These are phyloP conservation scores for Hypholoma fasciculare DNA, from an alignment of 768 basidiomycete species.

Conservation along the genomic window DNA sequence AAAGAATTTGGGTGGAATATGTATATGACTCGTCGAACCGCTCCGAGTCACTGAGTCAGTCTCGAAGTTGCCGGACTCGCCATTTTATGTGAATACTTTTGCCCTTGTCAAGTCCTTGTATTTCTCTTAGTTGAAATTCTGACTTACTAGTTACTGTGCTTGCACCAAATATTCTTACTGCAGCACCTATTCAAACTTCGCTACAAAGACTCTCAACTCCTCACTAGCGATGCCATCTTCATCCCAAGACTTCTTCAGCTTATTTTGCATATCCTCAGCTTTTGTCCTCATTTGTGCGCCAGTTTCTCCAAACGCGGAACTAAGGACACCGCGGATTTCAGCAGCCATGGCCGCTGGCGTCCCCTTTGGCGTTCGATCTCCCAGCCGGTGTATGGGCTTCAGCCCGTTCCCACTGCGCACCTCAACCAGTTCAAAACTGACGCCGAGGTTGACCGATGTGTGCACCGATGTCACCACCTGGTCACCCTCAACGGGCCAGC, in stretches of 20 bases:
- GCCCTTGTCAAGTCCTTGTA: no score
- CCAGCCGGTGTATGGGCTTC: constrained; percentile 8
- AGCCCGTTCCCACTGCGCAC: constrained; percentile 14
- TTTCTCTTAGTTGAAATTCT: no score
- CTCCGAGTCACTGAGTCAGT: no score
- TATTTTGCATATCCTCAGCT: constrained; percentile 1
- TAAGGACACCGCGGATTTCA: constrained; percentile 6
- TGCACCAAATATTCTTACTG: no score
- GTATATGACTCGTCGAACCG: no score
- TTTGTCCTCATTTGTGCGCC: neutral
- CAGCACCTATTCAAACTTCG: neutral
- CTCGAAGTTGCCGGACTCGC: no score
- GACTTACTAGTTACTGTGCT: no score
- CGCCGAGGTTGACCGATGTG: constrained; percentile 6
- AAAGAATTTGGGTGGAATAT: no score
- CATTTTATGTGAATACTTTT: no score
- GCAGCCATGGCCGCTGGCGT: constrained; percentile 14
- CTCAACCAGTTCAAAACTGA: constrained; percentile 13
- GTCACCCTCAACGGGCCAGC: constrained; percentile 14
- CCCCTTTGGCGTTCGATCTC: constrained; percentile 2
- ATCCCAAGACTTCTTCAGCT: constrained; percentile 1
- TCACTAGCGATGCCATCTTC: constrained; percentile 1
- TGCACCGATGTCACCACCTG: constrained; percentile 10
- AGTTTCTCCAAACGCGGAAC: neutral
- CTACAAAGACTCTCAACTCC: neutral